These are phyloP conservation scores for Teratosphaeria viscida DNA, from an alignment of 2,329 filamentous ascomycete genomes.

Conservation along the genomic window DNA sequence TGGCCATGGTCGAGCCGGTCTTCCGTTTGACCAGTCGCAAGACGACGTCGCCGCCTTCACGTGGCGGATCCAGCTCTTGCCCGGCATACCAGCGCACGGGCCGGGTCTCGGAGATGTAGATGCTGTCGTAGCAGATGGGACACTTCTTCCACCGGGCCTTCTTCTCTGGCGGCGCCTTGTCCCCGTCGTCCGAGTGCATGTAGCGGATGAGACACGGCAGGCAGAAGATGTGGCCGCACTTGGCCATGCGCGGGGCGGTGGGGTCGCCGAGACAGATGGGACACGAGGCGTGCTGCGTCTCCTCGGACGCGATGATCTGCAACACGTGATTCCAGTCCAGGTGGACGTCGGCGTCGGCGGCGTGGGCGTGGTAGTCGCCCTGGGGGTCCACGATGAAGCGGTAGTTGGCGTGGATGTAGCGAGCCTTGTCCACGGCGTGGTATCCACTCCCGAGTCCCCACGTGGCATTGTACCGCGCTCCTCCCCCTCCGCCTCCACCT, in stretches of 20 bases:
- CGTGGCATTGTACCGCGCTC: constrained; percentile 55
- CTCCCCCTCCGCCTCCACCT: constrained; percentile 25
- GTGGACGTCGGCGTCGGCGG: constrained; percentile 75
- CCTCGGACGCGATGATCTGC: constrained; percentile 80
- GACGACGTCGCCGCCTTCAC: constrained; percentile 80
- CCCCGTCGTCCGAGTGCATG: constrained; percentile 79
- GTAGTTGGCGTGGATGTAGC: constrained; percentile 92
- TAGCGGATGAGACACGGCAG: constrained; percentile 86
- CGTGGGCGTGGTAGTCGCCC: constrained; percentile 68
- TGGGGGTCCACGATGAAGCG: constrained; percentile 85
- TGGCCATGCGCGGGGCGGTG: constrained; percentile 90
- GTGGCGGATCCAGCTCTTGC: constrained; percentile 70
- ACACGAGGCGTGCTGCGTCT: constrained; percentile 80
- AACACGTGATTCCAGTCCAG: constrained; percentile 85
- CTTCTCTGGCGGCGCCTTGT: constrained; percentile 53
- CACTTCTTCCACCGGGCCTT: constrained; percentile 84
- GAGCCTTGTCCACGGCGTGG: constrained; percentile 81
- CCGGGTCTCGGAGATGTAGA: constrained; percentile 83
- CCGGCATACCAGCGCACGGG: constrained; percentile 87
- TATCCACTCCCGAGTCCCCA: constrained; percentile 85
- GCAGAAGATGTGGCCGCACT: constrained; percentile 95
- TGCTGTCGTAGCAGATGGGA: constrained; percentile 84
- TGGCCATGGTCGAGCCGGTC: constrained; percentile 70
- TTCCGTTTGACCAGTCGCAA: constrained; percentile 74
- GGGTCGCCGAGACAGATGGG: constrained; percentile 91